Percentiles rank a stretch among this genome's conserved stretches.
phyloP scores from a whole-genome alignment of 192 early-diverging fungal genomes.

The Piromyces finnis region DNA sequence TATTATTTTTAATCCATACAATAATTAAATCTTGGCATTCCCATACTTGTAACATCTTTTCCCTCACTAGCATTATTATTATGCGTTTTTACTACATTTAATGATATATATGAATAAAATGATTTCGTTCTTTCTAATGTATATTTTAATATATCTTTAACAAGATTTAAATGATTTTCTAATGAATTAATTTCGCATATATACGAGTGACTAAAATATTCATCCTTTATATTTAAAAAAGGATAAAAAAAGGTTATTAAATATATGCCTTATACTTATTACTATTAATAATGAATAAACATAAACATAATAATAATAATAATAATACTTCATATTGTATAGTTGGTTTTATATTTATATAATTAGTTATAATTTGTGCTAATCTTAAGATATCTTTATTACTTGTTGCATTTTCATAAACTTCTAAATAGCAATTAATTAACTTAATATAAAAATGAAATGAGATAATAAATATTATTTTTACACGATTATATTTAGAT shows the following conservation, averaged over 20 bases:
- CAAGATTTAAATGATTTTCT: neutral
- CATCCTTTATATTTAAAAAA: neutral
- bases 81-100: neutral
- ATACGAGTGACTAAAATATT: neutral
- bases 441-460: neutral
- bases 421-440: neutral
- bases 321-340: neutral
- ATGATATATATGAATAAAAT: neutral
- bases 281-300: no score
- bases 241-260: no score
- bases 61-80: neutral
- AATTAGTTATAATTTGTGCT: neutral
- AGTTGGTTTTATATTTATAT: neutral
- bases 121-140: neutral
- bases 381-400: neutral
- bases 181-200: neutral
- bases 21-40: neutral
- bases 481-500: no score
- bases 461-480: no score
- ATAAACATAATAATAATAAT: neutral
- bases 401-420: neutral
- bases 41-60: neutral
- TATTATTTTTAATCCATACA: neutral
- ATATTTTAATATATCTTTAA: neutral
- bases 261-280: no score